phyloP scores from a whole-genome alignment of 805 yeast species.

The Metschnikowia lachancei region DNA sequence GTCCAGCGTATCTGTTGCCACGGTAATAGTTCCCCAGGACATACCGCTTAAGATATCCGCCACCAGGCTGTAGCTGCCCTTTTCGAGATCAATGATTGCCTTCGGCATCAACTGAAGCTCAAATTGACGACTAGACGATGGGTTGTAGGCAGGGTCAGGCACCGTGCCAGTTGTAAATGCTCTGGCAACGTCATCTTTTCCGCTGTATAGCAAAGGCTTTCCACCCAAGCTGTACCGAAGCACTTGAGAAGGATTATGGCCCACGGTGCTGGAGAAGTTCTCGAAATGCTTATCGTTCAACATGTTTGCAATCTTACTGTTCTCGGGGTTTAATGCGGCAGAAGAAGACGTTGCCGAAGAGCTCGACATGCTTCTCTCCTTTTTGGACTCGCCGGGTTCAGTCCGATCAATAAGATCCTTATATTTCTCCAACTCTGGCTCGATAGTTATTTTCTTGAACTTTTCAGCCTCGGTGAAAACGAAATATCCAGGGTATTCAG shows the following conservation, averaged over 20 bases:
- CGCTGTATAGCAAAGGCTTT: constrained; percentile 69
- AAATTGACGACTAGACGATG: constrained; percentile 58
- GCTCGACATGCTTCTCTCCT: constrained; percentile 17
- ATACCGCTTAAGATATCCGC: constrained; percentile 65
- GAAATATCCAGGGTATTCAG: constrained; percentile 62
- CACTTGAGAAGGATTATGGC: constrained; percentile 83
- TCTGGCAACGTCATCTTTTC: constrained; percentile 53
- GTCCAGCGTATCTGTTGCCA: constrained; percentile 74
- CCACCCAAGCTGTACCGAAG: constrained; percentile 82
- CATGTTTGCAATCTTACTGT: constrained; percentile 44
- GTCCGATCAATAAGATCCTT: constrained; percentile 49
- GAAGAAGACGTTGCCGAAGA: constrained; percentile 18
- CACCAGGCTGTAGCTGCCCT: constrained; percentile 28
- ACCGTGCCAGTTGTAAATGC: constrained; percentile 40
- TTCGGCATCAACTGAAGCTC: constrained; percentile 96
- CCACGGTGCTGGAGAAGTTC: constrained; percentile 69
- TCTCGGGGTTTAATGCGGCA: constrained; percentile 20
- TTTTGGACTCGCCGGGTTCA: constrained; percentile 31
- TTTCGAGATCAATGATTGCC: constrained; percentile 77
- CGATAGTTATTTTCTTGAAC: constrained; percentile 51
- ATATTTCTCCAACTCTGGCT: constrained; percentile 49
- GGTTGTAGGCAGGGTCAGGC: constrained; percentile 62
- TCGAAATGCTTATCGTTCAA: constrained; percentile 78
- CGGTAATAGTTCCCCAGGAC: constrained; percentile 96
- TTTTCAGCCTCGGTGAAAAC: constrained; percentile 72